Base-by-base conservation (phyloP, 2,329 filamentous ascomycete genomes). In the Claviceps paspali region DNA sequence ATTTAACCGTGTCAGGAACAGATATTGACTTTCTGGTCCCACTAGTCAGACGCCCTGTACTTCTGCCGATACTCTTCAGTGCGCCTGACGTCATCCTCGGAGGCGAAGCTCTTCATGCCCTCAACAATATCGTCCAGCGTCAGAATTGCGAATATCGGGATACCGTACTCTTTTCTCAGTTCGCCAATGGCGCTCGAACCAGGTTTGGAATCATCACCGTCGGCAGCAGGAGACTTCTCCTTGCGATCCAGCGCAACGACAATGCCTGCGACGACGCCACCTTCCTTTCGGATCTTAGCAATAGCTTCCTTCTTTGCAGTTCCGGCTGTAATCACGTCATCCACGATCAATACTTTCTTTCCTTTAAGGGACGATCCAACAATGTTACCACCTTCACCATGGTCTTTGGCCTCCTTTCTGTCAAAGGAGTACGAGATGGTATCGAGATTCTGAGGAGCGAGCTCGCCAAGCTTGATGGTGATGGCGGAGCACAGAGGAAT, bases 291-390 rank as follows among this genome's bases (percentile, higher is more conserved):
- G 55, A 96, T 94, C 59, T 94, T 91, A 38, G 76, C 76, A 42
- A 96, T 86, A 11, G 88, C 85, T 59, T 96, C 87, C 41, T 86
- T 72, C 64, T 95, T 87, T 29, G 91, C 91, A 1, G 87, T 96
- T 21, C 91, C 91, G 1, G 86, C 88, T 1, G 87, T 95, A 52
- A 96, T 88, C 40, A 98, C 88, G 61, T 96, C 91, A 65, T 98
- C 91, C 29, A 98, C 79, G 48, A 98, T 82, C 24, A 98, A 68
- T 12, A 95, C 76, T 42, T 72, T 75, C 70, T 91, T 87, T 38
- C 83, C 87, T 61, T 82, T 81, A 36, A 96, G 65, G 6, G 79
- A 71, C 22, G 85, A 82, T 9, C 91, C 91, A 11, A 96, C 87
- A 51, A 96, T 93, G 55, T 75, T 82, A 31, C 91, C 88, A 24